Evolutionary conservation across 2,329 filamentous ascomycete species (phyloP).

Genomic region (Pseudocercospora fijiensis): DNA sequence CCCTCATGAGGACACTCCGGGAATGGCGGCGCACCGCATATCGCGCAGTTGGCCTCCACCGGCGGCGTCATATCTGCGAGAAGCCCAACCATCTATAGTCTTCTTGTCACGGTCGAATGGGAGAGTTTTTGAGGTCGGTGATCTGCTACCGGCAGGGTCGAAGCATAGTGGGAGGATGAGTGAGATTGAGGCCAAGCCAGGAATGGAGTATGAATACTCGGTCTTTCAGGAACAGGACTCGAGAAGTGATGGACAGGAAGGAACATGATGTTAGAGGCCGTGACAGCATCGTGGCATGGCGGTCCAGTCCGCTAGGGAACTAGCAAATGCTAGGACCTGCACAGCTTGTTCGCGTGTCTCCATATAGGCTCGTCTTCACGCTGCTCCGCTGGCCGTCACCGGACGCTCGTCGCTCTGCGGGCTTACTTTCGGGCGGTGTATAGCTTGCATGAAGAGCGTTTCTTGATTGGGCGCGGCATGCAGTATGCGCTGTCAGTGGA

Average conservation of each 20-base stretch:
- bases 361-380: conserved; percentile 17
- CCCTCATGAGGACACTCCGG: conserved; percentile 39
- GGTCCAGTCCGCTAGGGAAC: conserved; percentile 13
- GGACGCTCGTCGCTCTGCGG: conserved; percentile 8
- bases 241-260: conserved; percentile 10
- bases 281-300: conserved; percentile 3
- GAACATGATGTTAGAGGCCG: conserved; percentile 11
- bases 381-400: conserved; percentile 18
- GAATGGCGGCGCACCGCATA: conserved; percentile 37
- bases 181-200: background rate
- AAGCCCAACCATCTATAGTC: conserved; percentile 25
- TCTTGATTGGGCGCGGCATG: conserved; percentile 23
- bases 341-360: conserved; percentile 22
- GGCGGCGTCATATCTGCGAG: conserved; percentile 24
- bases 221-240: conserved; percentile 12
- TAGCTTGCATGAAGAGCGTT: conserved; percentile 16
- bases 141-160: background rate
- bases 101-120: background rate
- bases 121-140: background rate
- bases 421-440: conserved; percentile 18
- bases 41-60: conserved; percentile 39
- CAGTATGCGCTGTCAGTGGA: conserved; percentile 23
- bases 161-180: background rate
- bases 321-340: conserved; percentile 22
- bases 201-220: conserved; percentile 14